phyloP scores from a whole-genome alignment of 1,139 yeast species.

The Zygoascus sp. region DNA sequence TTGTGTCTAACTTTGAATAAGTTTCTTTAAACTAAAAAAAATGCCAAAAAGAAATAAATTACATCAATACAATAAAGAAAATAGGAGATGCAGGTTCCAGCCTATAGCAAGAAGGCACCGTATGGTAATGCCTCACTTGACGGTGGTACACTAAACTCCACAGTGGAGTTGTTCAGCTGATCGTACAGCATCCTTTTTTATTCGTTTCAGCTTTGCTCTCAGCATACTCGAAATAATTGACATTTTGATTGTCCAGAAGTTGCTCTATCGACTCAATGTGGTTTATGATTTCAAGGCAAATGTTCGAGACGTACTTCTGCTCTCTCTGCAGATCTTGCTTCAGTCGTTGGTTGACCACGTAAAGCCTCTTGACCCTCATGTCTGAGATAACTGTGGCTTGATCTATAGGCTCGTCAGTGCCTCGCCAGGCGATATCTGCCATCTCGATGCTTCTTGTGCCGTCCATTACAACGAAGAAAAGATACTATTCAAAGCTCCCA shows the following conservation, averaged over 20 bases:
- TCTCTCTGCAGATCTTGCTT: conserved; percentile 6
- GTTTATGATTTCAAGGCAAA: conserved; percentile 8
- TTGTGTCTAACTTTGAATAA: too few species aligned
- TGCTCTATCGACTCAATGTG: conserved; percentile 2
- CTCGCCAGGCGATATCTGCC: not conserved
- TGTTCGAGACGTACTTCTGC: conserved; percentile 3
- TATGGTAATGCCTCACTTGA: too few species aligned
- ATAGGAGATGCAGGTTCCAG: too few species aligned
- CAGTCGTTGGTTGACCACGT: conserved; percentile 7
- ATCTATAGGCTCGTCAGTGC: not conserved
- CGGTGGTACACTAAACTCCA: too few species aligned
- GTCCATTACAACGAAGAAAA: not conserved
- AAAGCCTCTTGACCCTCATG: conserved; percentile 2
- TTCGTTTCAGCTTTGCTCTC: not conserved
- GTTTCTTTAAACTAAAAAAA: too few species aligned
- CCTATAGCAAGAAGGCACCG: too few species aligned
- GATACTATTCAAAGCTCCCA: not conserved
- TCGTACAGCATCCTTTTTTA: conserved; percentile 1
- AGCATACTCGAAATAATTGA: not conserved
- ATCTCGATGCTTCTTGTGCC: not conserved
- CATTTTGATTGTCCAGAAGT: not conserved
- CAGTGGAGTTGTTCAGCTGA: too few species aligned
- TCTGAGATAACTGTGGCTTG: conserved; percentile 8
- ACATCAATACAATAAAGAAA: too few species aligned
- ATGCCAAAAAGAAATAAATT: too few species aligned